Evolutionary conservation across 257 asterid genomes (phyloP), one percentile per base, ranked within the genome.

Genomic region (Marsdenia floribunda): DNA sequence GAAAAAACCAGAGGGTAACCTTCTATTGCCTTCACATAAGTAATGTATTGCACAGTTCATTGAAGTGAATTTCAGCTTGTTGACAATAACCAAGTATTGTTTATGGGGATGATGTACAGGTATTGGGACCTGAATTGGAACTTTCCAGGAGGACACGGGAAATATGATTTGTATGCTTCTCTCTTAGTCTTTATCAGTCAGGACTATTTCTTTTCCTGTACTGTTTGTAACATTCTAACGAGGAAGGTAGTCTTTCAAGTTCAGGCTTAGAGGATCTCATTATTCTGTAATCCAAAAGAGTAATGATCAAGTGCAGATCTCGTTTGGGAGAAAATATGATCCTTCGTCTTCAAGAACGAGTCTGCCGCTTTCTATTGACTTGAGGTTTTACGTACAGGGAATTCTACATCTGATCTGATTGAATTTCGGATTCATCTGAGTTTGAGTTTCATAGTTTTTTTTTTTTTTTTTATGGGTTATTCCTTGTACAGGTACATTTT

Each of bases 81-180:
- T 44, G 49, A 44, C 11, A 10, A 44, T 44, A 44, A 44, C 49
- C 2, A 10, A 10, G 49, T 29, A 44, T 44, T 5, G 49, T 4
- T 44, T 10, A 44, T 4, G 6, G 49, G 11, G 6, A 4, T 10
- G 11, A 44, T 44, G 55, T 80, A 18, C 86, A 88, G 93, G 58
- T 88, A 86, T 74, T 88, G 89, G 93, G 93, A 88, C 81, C 78
- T 88, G 50, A 88, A 84, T 38, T 86, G 90, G 89, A 86, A 77
- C 82, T 81, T 86, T 58, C 87, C 85, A 24, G 90, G 90, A 44
- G 90, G 88, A 15, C 73, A 80, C 33, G 74, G 78, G 80, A 80
- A 80, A 83, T 86, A 86, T 80, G 84, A 81, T 64, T 22, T 81
- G 90, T 84, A 74, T 58, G 81, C 46, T 16, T 73, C 73, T 3